Evolutionary conservation across 129 eudicot species (phyloP), one percentile per base, ranked within the genome.

Genomic region (Flaveria robusta): DNA sequence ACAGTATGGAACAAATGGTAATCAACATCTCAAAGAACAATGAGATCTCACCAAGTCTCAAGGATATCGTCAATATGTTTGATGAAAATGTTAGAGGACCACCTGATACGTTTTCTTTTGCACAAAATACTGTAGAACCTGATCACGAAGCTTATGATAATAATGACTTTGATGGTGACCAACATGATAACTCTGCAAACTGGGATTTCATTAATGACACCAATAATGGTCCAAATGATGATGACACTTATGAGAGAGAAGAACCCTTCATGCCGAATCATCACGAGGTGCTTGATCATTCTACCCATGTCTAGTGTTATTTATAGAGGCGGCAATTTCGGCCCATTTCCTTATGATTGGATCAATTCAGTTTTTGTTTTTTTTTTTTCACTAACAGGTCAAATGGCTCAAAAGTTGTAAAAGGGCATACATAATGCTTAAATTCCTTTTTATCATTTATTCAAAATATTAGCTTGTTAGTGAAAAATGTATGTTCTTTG

Each of bases 1-100:
- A 93, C 10, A 83, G 81, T 83, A 64, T 84, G 75, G 93, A 93
- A 70, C 87, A 87, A 67, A 93, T 93, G 97, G 85, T 73, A 65
- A 66, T 70, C 43, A 81, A 81, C 77, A 77, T 90, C 85, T 77
- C 74, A 23, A 82, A 70, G 71, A 84, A 68, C 70, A 64, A 83
- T 22, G 91, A 88, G 63, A 90, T 93, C 70, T 86, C 97, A 46
- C 98, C 98, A 55, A 88, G 87, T 75, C 88, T 93, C 39, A 74
- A 83, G 82, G 88, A 84, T 68, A 82, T 93, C 39, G 83, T 93
- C 49, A 73, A 85, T 78, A 89, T 80, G 72, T 86, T 90, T 74
- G 92, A 79, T 46, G 87, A 77, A 51, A 79, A 77, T 62, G 83
- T 67, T 75, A 77, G 66, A 80, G 81, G 88, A 79, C 87, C 82